A percentile compares a stretch with the other conserved stretches of the same genome.
phyloP scores from a whole-genome alignment of 805 yeast species.

The Starmera dryadoides region DNA sequence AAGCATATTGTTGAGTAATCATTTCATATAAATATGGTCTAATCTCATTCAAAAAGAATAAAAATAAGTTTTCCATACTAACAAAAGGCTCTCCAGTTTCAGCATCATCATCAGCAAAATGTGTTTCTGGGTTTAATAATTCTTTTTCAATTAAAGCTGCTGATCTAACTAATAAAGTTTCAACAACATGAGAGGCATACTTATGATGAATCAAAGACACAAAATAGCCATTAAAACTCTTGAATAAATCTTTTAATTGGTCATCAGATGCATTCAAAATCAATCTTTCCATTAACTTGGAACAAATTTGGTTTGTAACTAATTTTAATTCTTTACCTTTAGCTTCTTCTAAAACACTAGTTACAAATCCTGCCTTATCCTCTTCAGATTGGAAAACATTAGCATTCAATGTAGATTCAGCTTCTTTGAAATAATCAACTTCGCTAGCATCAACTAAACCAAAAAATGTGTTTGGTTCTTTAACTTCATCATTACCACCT shows the following conservation, averaged over 20 bases:
- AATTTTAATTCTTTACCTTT: conserved; percentile 85
- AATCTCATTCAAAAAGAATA: conserved; percentile 60
- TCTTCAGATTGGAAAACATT: conserved; percentile 71
- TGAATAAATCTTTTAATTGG: conserved; percentile 60
- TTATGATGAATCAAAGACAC: conserved; percentile 77
- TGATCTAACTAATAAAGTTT: conserved; percentile 68
- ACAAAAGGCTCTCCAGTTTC: too few relatives aligned
- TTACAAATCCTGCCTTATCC: conserved; percentile 65
- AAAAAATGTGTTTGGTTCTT: conserved; percentile 49
- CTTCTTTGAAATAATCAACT: conserved; percentile 85
- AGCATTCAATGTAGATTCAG: conserved; percentile 78
- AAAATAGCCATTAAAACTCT: conserved; percentile 66
- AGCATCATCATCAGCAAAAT: conserved; percentile 23
- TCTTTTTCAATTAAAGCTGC: conserved; percentile 76
- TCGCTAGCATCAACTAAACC: conserved; percentile 84
- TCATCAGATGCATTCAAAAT: conserved; percentile 56
- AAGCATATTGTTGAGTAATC: conserved; percentile 73
- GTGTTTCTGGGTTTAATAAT: conserved; percentile 38
- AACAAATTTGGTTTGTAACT: conserved; percentile 91
- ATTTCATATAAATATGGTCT: conserved; percentile 51
- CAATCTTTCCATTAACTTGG: conserved; percentile 84
- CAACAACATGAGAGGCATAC: conserved; percentile 90
- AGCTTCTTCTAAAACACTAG: conserved; percentile 78
- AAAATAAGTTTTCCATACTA: conserved; percentile 60
- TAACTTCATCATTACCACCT: conserved; percentile 4